Conservation (phyloP, 495 filamentous ascomycete genomes). For the Lepidopterella palustris region DNA sequence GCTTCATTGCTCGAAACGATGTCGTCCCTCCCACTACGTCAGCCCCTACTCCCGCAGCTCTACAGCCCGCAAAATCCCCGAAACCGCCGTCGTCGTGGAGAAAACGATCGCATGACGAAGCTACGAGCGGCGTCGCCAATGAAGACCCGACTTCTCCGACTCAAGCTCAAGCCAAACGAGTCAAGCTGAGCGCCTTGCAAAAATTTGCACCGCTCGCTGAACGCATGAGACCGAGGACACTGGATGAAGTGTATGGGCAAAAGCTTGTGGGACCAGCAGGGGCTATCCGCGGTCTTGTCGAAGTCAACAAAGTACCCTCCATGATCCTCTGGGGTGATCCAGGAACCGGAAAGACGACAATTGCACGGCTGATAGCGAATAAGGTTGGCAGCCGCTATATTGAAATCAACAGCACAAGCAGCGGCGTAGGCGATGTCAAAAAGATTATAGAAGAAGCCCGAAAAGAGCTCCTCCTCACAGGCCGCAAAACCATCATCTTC, state of each 20-base stretch:
- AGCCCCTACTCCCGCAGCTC: constrained; percentile 4
- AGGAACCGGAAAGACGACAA: constrained; percentile 94
- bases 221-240: constrained; percentile 77
- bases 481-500: constrained; percentile 90
- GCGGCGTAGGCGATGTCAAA: constrained; percentile 88
- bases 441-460: constrained; percentile 84
- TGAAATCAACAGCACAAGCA: constrained; percentile 91
- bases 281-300: constrained; percentile 82
- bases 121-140: constrained; percentile 2
- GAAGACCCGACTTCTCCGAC: constrained; percentile 40
- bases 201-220: constrained; percentile 82
- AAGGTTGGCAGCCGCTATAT: constrained; percentile 78
- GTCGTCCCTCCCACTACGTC: constrained; percentile 9
- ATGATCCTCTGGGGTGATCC: constrained; percentile 94
- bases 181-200: constrained; percentile 48
- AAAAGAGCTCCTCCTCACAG: constrained; percentile 73
- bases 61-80: constrained; percentile 13
- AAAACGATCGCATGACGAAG: constrained; percentile 35
- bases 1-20: constrained; percentile 25
- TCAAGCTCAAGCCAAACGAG: constrained; percentile 49
- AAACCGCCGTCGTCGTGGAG: constrained; percentile 32
- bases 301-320: constrained; percentile 77
- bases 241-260: constrained; percentile 87
- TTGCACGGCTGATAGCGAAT: constrained; percentile 85
- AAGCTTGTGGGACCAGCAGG: constrained; percentile 81